These are phyloP conservation scores for Acmispon strigosus DNA, from an alignment of 306 rosid species.

Conservation along the genomic window DNA sequence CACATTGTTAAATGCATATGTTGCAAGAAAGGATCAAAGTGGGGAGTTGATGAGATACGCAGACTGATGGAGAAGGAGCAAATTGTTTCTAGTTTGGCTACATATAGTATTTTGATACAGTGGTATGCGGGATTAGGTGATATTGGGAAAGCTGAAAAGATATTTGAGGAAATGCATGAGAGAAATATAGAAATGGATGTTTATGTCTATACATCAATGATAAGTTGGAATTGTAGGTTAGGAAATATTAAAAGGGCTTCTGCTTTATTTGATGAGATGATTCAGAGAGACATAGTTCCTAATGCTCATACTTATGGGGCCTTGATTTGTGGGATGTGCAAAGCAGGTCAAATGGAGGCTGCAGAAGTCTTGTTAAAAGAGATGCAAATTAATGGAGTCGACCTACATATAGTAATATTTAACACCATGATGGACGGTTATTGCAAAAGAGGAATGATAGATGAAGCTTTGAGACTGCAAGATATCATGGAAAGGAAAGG, in stretches of 20 bases:
- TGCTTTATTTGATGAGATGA: constrained; percentile 67
- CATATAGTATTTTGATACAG: constrained; percentile 50
- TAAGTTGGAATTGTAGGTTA: constrained; percentile 52
- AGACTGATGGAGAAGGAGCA: constrained; percentile 48
- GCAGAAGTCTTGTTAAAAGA: constrained; percentile 62
- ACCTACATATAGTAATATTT: constrained; percentile 42
- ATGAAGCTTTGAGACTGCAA: constrained; percentile 54
- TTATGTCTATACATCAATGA: constrained; percentile 55
- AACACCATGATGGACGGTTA: constrained; percentile 71
- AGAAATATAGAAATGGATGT: constrained; percentile 56
- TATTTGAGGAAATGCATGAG: constrained; percentile 51
- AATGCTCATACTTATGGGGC: constrained; percentile 56
- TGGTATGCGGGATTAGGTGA: constrained; percentile 43
- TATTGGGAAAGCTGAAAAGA: constrained; percentile 46
- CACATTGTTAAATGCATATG: constrained; percentile 47
- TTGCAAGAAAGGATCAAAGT: constrained; percentile 35
- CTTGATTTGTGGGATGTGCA: constrained; percentile 59
- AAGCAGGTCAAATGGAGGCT: constrained; percentile 62
- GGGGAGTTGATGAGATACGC: constrained; percentile 46
- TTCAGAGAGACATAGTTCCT: constrained; percentile 46
- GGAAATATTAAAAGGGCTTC: constrained; percentile 60
- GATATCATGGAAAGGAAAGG: constrained; percentile 60
- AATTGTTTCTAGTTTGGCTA: constrained; percentile 39
- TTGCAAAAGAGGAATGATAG: constrained; percentile 60
- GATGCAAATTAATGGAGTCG: constrained; percentile 59